These are phyloP conservation scores for Syncephalastrum sp. DNA, from an alignment of 371 early-diverging fungal genomes.

Conservation along the genomic window DNA sequence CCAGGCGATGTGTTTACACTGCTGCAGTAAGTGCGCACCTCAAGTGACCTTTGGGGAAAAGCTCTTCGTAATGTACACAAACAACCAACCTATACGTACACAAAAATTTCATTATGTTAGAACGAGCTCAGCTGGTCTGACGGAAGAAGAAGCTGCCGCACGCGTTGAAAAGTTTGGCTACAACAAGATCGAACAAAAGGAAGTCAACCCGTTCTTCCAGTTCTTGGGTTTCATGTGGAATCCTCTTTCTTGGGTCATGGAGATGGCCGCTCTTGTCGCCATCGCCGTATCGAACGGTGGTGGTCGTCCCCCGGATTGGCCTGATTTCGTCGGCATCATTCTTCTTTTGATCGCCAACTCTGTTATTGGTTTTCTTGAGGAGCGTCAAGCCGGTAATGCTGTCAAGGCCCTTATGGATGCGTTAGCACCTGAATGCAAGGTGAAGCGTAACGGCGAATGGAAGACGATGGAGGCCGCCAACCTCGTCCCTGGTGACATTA, in stretches of 20 bases:
- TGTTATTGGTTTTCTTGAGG: constrained; percentile 85
- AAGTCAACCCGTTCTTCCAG: constrained; percentile 77
- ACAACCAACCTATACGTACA: background rate
- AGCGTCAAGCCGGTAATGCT: constrained; percentile 78
- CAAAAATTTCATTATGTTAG: constrained; percentile 16
- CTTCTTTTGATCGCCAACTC: constrained; percentile 82
- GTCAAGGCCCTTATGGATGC: constrained; percentile 81
- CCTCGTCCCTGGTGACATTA: constrained; percentile 78
- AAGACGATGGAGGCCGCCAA: constrained; percentile 53
- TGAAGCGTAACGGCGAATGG: constrained; percentile 62
- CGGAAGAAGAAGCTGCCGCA: constrained; percentile 61
- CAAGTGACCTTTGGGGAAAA: background rate
- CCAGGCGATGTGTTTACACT: constrained; percentile 71
- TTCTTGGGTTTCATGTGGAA: constrained; percentile 90
- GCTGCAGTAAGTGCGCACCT: constrained; percentile 49
- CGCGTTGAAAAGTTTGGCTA: constrained; percentile 68
- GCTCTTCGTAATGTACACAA: constrained; percentile 1
- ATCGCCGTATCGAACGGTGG: constrained; percentile 73
- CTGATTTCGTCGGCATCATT: constrained; percentile 84
- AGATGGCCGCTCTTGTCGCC: constrained; percentile 74
- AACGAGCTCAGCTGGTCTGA: constrained; percentile 62
- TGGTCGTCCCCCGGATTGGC: constrained; percentile 73
- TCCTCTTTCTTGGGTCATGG: constrained; percentile 81
- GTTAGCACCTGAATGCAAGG: constrained; percentile 74
- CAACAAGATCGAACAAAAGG: constrained; percentile 74